Evolutionary conservation across 371 early-diverging fungal species (phyloP), one percentile per base, ranked within the genome.

Genomic region (Rhizopus stolonifer): DNA sequence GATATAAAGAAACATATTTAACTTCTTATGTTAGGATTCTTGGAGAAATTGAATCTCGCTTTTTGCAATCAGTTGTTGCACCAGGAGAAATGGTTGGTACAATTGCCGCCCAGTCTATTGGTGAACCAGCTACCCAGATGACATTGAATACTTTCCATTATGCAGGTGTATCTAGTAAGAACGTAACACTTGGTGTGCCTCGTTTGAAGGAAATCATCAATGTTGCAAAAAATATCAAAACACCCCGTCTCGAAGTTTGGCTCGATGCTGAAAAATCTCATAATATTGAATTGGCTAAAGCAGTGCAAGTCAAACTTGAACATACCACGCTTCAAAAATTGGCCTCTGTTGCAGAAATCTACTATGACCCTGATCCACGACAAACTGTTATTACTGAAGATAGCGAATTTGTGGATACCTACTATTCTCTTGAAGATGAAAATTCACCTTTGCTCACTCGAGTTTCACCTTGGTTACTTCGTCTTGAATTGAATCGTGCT

Each of bases 81-180:
- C 93, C 99, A 5, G 97, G 97, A 46, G 99, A 99, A 82, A 99
- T 99, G 99, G 96, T 99, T 24, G 99, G 99, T 31, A 96, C 96
- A 9, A 81, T 99, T 58, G 99, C 99, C 32, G 99, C 99, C 11
- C 99, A 99, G 76, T 96, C 96, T 39, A 98, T 99, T 78, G 99
- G 99, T 74, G 99, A 99, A 74, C 99, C 99, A 46, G 99, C 99
- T 17, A 99, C 99, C 15, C 99, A 99, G 69, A 99, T 99, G 99
- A 99, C 99, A 19, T 76, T 99, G 56, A 99, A 99, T 72, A 99
- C 99, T 50, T 99, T 99, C 93, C 99, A 99, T 80, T 90, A 89
- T 76, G 99, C 99, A 58, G 99, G 99, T 88, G 99, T 99, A 44
- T 86, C 94, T 32, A 89, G 90, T 61, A 95, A 95, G 77, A 97